Percentiles rank a stretch among this genome's conserved stretches.
Conservation (phyloP, 768 basidiomycete species). For the Boletus sp. region DNA sequence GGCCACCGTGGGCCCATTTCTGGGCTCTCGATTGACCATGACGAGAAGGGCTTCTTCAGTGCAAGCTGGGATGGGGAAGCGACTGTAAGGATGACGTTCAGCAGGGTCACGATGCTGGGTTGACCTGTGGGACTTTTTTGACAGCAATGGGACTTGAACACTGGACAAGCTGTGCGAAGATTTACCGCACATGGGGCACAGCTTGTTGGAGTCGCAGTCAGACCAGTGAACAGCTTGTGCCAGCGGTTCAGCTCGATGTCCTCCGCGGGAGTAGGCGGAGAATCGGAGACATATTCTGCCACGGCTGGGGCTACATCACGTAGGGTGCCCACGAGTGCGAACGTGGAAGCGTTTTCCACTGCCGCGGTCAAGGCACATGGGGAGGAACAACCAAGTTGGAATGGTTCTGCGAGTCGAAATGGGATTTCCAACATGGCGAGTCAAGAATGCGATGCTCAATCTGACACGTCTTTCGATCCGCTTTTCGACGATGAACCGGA, state of each 20-base stretch:
- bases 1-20: constrained; percentile 84
- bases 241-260: constrained; percentile 26
- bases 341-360: constrained; percentile 20
- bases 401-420: constrained; percentile 22
- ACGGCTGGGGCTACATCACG: constrained; percentile 2
- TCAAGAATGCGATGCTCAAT: constrained; percentile 59
- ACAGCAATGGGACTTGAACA: constrained; percentile 98
- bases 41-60: constrained; percentile 84
- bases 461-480: constrained; percentile 82
- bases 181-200: constrained; percentile 85
- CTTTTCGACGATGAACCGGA: constrained; percentile 86
- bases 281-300: constrained; percentile 17
- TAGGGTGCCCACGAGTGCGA: constrained; percentile 16
- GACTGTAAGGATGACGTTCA: constrained; percentile 49
- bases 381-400: constrained; percentile 12
- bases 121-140: constrained; percentile 4
- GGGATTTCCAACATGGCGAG: constrained; percentile 20
- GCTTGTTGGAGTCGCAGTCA: constrained; percentile 73
- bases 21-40: constrained; percentile 72
- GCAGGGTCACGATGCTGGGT: not conserved
- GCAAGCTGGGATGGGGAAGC: constrained; percentile 95
- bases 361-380: constrained; percentile 20
- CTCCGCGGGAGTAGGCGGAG: constrained; percentile 25
- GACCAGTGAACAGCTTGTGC: constrained; percentile 51
- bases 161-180: constrained; percentile 70